These are phyloP conservation scores for Saccharomyces cerevisiae DNA, from an alignment of 805 yeast species.

Conservation along the genomic window DNA sequence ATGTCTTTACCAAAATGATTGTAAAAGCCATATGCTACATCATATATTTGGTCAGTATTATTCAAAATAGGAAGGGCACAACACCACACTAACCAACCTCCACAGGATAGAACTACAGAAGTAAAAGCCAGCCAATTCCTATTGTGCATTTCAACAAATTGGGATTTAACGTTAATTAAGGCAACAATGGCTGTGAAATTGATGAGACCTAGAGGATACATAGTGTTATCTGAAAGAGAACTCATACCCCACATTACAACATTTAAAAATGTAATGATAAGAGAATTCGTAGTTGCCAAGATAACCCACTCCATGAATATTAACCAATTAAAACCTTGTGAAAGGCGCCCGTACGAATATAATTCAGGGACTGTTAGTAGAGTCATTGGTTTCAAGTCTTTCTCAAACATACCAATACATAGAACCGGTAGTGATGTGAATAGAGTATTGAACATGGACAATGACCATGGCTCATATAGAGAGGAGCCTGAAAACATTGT, in stretches of 20 bases:
- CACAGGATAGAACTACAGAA: slow-evolving; percentile 59
- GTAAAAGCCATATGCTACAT: slow-evolving; percentile 60
- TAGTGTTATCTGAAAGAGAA: slow-evolving; percentile 61
- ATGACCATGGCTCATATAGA: slow-evolving; percentile 89
- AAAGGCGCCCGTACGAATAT: slow-evolving; percentile 66
- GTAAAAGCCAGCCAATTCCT: slow-evolving; percentile 61
- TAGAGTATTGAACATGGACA: slow-evolving; percentile 93
- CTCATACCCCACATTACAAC: slow-evolving; percentile 64
- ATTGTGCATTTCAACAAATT: slow-evolving; percentile 71
- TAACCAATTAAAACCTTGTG: slow-evolving; percentile 61
- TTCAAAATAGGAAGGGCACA: slow-evolving; percentile 66
- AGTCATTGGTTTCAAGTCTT: slow-evolving; percentile 82
- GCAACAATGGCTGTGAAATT: slow-evolving; percentile 64
- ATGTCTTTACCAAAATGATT: slow-evolving; percentile 68
- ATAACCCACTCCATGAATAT: slow-evolving; percentile 73
- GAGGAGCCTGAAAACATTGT: slow-evolving; percentile 90
- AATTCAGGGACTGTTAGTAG: slow-evolving; percentile 86
- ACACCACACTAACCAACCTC: slow-evolving; percentile 86
- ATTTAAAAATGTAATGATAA: slow-evolving; percentile 58
- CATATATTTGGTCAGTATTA: slow-evolving; percentile 47
- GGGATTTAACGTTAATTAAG: slow-evolving; percentile 69
- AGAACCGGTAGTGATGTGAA: slow-evolving; percentile 90
- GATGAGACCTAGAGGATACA: slow-evolving; percentile 75
- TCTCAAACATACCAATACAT: slow-evolving; percentile 91
- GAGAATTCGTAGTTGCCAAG: slow-evolving; percentile 64